Evolutionary conservation across 2,329 filamentous ascomycete genomes (phyloP), one percentile per base, ranked within the genome.

Genomic region (Aspergillus tamarii): DNA sequence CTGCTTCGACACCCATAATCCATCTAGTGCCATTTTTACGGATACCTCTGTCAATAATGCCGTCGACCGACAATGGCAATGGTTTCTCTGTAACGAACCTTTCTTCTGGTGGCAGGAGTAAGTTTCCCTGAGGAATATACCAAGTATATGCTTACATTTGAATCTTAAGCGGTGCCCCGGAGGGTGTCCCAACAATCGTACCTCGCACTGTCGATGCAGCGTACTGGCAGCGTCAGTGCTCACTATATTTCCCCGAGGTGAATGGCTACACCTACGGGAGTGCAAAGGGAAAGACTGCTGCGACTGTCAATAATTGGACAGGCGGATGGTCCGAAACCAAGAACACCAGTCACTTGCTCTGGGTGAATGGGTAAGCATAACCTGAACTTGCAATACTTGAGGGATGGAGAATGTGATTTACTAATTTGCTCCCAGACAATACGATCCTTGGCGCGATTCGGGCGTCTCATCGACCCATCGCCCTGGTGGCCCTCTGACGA

Each of bases 51-150:
- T 84, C 6, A 67, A 66, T 56, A 88, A 88, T 70, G 60, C 69
- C 0, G 68, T 77, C 39, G 80, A 85, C 66, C 76, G 85, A 0
- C 84, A 87, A 65, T 89, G 86, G 86, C 72, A 79, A 9, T 89
- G 87, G 87, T 82, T 88, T 74, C 79, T 83, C 1, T 89, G 88
- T 79, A 89, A 89, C 70, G 85, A 89, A 72, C 86, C 87, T n/a
- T 83, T 86, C 62, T 83, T 78, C 61, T 86, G 82, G 73, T 88
- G 83, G 81, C 84, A 87, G 72, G 82, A 82, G 77, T 83, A 72
- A 69, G 81, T 61, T 52, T 30, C 26, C 4, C 26, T 21, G 1
- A 12, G 1, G 9, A 1, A 10, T 19, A 19, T 10, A 7, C 4
- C 16, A 11, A 32, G 16, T 0, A n/a, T n/a, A 21, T 12, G 14